These are phyloP conservation scores for Exserohilum rostratum DNA, from an alignment of 2,329 filamentous ascomycete species.

Conservation along the genomic window DNA sequence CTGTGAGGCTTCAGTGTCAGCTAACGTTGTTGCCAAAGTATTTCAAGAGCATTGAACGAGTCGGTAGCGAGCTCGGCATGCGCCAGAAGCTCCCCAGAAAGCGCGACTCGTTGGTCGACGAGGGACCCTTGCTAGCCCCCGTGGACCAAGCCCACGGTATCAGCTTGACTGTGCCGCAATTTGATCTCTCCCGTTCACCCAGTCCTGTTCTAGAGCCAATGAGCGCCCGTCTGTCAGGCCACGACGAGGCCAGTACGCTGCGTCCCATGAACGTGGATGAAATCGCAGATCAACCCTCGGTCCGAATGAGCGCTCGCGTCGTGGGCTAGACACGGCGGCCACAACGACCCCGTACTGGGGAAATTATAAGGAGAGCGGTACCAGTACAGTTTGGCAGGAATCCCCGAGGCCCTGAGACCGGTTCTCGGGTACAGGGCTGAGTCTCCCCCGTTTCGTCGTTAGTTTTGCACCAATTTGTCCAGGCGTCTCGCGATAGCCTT, in stretches of 20 bases:
- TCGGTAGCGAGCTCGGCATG: slow-evolving; percentile 53
- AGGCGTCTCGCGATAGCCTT: not conserved
- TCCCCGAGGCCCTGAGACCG: not conserved
- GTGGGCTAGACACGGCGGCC: slow-evolving; percentile 11
- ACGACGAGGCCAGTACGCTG: slow-evolving; percentile 24
- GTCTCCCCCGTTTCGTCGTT: not conserved
- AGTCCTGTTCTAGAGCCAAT: slow-evolving; percentile 45
- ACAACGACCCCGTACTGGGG: not conserved
- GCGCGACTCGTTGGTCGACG: slow-evolving; percentile 43
- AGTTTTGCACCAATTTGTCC: not conserved
- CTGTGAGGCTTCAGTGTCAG: not conserved
- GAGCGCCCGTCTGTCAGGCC: slow-evolving; percentile 40
- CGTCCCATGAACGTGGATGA: slow-evolving; percentile 31
- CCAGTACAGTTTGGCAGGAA: not conserved
- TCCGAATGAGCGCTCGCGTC: slow-evolving; percentile 43
- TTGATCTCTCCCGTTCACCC: slow-evolving; percentile 39
- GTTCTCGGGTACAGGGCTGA: not conserved
- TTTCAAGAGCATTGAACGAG: slow-evolving; percentile 58
- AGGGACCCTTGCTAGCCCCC: slow-evolving; percentile 27
- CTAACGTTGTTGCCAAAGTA: slow-evolving; percentile 39
- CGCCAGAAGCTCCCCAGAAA: slow-evolving; percentile 51
- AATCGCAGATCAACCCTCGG: slow-evolving; percentile 38
- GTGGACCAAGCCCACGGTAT: slow-evolving; percentile 27
- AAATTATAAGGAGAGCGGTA: slow-evolving; percentile 1
- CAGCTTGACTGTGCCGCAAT: slow-evolving; percentile 38